Evolutionary conservation across 345 rosid genomes (phyloP).

Genomic region (Microcos paniculata): DNA sequence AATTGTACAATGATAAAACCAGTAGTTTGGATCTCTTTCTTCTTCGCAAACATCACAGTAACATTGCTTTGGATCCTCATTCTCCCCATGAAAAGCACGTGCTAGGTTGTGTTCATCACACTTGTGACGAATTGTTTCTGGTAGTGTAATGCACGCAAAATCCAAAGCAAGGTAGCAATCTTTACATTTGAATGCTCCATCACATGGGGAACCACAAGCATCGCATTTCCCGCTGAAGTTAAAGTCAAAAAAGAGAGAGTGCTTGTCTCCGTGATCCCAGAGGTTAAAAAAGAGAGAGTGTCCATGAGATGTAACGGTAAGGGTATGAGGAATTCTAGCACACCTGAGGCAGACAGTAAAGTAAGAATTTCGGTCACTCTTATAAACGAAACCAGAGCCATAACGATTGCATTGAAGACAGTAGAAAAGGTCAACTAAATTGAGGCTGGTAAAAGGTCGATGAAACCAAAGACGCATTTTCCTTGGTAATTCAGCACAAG

Average conservation of each 20-base stretch:
- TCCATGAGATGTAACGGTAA: background rate
- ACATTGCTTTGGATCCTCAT: background rate
- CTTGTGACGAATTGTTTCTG: background rate
- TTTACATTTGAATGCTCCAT: background rate
- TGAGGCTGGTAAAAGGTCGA: background rate
- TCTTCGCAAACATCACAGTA: background rate
- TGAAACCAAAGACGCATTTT: background rate
- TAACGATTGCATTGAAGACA: background rate
- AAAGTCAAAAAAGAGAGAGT: background rate
- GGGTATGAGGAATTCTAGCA: background rate
- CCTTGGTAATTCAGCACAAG: background rate
- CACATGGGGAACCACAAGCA: background rate
- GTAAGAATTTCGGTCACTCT: too few relatives aligned
- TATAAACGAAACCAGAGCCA: background rate
- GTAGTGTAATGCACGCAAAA: background rate
- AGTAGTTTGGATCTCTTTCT: background rate
- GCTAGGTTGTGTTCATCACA: background rate
- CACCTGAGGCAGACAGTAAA: background rate
- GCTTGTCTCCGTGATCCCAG: too few relatives aligned
- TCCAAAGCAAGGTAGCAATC: too few relatives aligned
- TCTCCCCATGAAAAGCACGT: background rate
- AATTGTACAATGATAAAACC: conserved; percentile 1
- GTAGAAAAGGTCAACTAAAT: background rate
- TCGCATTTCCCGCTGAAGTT: background rate
- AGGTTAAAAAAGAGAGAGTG: too few relatives aligned